These are phyloP conservation scores for Fraxinus excelsior DNA, from an alignment of 257 asterid genomes.

Conservation along the genomic window DNA sequence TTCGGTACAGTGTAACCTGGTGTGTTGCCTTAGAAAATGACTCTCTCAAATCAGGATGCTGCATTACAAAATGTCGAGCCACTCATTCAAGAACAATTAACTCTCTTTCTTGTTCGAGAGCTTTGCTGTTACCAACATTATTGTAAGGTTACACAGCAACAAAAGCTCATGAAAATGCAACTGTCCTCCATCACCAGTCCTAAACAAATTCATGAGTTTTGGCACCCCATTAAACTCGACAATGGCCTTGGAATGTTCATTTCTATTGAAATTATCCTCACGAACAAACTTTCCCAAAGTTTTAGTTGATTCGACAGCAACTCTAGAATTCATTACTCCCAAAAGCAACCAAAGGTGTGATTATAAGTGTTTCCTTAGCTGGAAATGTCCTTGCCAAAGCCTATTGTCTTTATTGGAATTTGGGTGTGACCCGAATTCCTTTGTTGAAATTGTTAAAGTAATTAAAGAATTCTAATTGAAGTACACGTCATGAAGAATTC, in stretches of 20 bases:
- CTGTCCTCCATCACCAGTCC: constrained; percentile 26
- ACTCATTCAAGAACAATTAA: constrained; percentile 50
- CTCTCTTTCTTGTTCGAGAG: constrained; percentile 45
- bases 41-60: constrained; percentile 45
- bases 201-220: constrained; percentile 40
- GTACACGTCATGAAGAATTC: too few species aligned
- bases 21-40: constrained; percentile 54
- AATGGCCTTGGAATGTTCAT: constrained; percentile 47
- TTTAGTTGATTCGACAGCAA: constrained; percentile 44
- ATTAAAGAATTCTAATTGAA: too few species aligned
- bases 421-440: too few species aligned
- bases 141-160: constrained; percentile 51
- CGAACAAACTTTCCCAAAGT: constrained; percentile 50
- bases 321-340: constrained; percentile 29
- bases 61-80: constrained; percentile 34
- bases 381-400: constrained; percentile 58
- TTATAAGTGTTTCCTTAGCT: constrained; percentile 46
- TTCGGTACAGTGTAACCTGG: constrained; percentile 52
- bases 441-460: too few species aligned
- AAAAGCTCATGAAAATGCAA: constrained; percentile 41
- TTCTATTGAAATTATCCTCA: constrained; percentile 46
- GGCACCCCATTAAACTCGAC: constrained; percentile 55
- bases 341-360: constrained; percentile 43
- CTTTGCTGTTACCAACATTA: constrained; percentile 53
- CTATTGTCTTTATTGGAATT: too few species aligned